Conservation (phyloP, 768 basidiomycete genomes). For the Melanogaster broomeanus region DNA sequence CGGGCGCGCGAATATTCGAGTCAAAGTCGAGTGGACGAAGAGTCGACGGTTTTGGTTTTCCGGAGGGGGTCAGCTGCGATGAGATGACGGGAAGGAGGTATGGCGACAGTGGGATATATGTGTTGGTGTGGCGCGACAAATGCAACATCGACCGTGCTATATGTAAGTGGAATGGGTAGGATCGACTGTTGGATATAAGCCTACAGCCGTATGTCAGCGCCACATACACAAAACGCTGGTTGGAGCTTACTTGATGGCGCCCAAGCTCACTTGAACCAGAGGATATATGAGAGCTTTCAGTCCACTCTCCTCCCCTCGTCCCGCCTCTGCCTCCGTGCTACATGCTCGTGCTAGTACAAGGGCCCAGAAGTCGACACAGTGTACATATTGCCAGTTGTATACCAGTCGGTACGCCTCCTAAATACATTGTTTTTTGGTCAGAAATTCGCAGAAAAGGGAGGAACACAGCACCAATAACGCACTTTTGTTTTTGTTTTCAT, state of each 20-base stretch:
- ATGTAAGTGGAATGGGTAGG: conserved; percentile 94
- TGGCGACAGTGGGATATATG: conserved; percentile 85
- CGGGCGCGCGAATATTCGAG: conserved; percentile 81
- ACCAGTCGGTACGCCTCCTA: conserved; percentile 93
- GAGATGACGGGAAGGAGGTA: conserved; percentile 86
- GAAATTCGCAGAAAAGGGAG: conserved; percentile 5
- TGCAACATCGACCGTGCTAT: conserved; percentile 86
- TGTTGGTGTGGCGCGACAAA: conserved; percentile 78
- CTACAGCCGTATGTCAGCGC: conserved; percentile 41
- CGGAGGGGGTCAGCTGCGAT: conserved; percentile 63
- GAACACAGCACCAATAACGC: conserved; percentile 11
- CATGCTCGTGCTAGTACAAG: conserved; percentile 85
- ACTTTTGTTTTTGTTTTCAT: conserved; percentile 90
- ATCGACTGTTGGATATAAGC: conserved; percentile 86
- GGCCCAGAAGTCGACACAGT: conserved; percentile 96
- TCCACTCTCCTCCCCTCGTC: conserved; percentile 66
- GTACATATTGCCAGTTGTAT: conserved; percentile 98
- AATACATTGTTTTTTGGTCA: conserved; percentile 1
- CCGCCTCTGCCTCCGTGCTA: conserved; percentile 53
- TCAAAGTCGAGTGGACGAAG: conserved; percentile 90
- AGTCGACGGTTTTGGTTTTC: conserved; percentile 81
- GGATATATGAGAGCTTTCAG: conserved; percentile 92
- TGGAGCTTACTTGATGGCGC: conserved; percentile 80
- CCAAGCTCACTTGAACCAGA: conserved; percentile 90
- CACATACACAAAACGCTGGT: neutral